These are phyloP conservation scores for Elsinoe ampelina DNA, from an alignment of 2,329 filamentous ascomycete genomes.

Conservation along the genomic window DNA sequence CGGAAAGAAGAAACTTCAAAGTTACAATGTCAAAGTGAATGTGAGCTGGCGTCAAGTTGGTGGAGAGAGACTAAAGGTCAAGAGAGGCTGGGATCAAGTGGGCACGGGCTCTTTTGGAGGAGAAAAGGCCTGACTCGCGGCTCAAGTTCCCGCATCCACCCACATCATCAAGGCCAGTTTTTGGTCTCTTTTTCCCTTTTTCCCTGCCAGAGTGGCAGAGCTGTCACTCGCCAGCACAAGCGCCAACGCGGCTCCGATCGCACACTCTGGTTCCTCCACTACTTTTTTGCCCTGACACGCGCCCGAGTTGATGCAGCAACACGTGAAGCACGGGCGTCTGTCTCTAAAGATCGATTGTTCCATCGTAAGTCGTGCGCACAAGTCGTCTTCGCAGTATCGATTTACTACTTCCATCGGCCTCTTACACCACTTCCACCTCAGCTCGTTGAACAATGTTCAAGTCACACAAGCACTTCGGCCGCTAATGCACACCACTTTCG, in stretches of 20 bases:
- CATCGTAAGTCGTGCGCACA: neutral
- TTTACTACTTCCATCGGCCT: too few relatives aligned
- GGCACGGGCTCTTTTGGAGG: neutral
- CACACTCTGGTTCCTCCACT: neutral
- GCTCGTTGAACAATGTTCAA: neutral
- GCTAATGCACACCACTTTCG: conserved; percentile 1
- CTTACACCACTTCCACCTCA: neutral
- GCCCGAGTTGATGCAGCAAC: conserved; percentile 9
- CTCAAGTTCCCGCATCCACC: neutral
- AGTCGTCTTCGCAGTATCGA: neutral
- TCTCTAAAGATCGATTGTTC: too few relatives aligned
- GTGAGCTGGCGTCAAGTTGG: conserved; percentile 1
- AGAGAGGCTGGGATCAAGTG: conserved; percentile 10
- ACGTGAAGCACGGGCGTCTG: neutral
- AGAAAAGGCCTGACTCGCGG: too few relatives aligned
- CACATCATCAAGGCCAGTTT: conserved; percentile 3
- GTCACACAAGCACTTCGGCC: conserved; percentile 9
- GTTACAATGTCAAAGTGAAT: neutral
- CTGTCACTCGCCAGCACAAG: neutral
- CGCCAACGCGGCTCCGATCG: neutral
- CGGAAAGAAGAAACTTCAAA: neutral
- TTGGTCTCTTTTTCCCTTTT: neutral
- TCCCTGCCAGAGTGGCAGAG: neutral
- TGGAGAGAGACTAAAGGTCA: neutral
- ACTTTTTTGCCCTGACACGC: neutral